A percentile compares a stretch with the other conserved stretches of the same genome.
Conservation (phyloP, 495 filamentous ascomycete species). For the Hypoxylon cercidicola region DNA sequence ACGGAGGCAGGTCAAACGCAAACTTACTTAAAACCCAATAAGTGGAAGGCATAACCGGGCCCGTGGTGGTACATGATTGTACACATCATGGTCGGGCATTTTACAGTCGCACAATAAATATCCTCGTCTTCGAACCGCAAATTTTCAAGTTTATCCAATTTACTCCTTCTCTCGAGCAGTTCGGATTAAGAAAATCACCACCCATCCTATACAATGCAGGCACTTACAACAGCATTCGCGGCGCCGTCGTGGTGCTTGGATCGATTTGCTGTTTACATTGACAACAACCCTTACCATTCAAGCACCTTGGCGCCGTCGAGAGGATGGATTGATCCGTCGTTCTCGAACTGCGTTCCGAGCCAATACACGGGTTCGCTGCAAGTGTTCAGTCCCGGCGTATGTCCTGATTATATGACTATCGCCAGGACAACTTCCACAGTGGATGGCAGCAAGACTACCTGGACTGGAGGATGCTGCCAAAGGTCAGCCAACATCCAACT, state of each 20-base stretch:
- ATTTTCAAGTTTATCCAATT: too few species aligned
- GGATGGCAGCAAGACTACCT: slow-evolving; percentile 17
- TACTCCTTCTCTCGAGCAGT: too few species aligned
- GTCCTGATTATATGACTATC: slow-evolving; percentile 40
- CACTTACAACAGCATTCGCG: slow-evolving; percentile 40
- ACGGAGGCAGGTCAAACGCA: too few species aligned
- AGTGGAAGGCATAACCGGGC: too few species aligned
- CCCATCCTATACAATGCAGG: slow-evolving; percentile 19
- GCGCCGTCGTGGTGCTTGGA: slow-evolving; percentile 37
- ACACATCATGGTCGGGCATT: too few species aligned
- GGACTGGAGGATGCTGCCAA: slow-evolving; percentile 41
- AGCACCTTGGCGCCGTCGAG: slow-evolving; percentile 36
- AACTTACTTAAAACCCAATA: too few species aligned
- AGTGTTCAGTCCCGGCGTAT: slow-evolving; percentile 42
- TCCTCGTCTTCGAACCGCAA: too few species aligned
- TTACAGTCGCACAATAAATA: too few species aligned
- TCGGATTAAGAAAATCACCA: too few species aligned
- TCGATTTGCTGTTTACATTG: slow-evolving; percentile 39
- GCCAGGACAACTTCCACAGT: slow-evolving; percentile 7
- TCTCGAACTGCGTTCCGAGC: slow-evolving; percentile 37
- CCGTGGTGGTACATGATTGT: too few species aligned
- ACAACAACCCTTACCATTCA: slow-evolving; percentile 25
- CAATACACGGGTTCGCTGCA: slow-evolving; percentile 29
- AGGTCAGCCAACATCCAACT: slow-evolving; percentile 15
- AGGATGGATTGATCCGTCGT: slow-evolving; percentile 42